Conservation (phyloP, 768 basidiomycete genomes). For the Trametes cubensis region DNA sequence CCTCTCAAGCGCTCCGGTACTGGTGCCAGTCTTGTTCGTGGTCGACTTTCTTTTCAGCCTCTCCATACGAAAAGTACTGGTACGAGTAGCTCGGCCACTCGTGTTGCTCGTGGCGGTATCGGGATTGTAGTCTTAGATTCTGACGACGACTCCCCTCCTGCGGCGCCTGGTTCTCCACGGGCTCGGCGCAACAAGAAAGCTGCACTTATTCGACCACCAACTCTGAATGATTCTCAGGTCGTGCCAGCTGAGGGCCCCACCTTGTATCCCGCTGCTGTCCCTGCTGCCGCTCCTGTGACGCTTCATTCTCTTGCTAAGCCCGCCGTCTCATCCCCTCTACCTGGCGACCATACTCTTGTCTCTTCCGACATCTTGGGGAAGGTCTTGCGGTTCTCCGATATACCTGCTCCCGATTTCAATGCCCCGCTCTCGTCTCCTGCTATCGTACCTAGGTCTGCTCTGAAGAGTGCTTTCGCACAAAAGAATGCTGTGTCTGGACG, state of each 20-base stretch:
- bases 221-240: background rate
- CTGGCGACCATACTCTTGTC: background rate
- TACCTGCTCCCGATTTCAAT: conserved; percentile 20
- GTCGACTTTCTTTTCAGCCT: conserved; percentile 13
- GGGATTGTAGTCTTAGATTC: conserved; percentile 26
- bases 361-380: conserved; percentile 4
- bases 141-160: conserved; percentile 25
- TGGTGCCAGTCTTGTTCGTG: conserved; percentile 7
- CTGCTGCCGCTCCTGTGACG: background rate
- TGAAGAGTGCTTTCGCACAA: conserved; percentile 12
- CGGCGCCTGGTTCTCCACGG: background rate
- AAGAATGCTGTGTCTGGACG: background rate
- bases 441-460: conserved; percentile 4
- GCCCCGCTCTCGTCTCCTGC: conserved; percentile 18
- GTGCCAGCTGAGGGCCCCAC: background rate
- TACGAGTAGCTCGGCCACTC: conserved; percentile 6
- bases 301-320: too few species aligned
- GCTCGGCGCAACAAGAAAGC: background rate
- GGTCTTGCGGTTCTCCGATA: conserved; percentile 18
- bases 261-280: background rate
- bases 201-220: conserved; percentile 1
- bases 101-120: conserved; percentile 6
- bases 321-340: background rate
- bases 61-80: background rate
- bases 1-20: conserved; percentile 9